These are phyloP conservation scores for Paracamarosporium sp. DNA, from an alignment of 2,329 filamentous ascomycete genomes.

Conservation along the genomic window DNA sequence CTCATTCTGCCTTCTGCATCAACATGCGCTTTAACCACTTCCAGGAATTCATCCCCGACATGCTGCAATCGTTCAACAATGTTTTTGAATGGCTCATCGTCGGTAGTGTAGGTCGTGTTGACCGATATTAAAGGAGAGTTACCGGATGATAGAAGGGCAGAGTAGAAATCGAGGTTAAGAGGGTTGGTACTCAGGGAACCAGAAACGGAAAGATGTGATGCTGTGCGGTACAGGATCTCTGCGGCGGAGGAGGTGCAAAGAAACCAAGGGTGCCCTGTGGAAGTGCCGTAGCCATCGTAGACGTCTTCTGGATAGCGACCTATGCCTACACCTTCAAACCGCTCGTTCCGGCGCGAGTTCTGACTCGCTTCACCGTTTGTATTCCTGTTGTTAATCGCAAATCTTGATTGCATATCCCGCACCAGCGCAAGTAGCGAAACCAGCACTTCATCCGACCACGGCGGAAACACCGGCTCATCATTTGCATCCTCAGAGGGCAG, in stretches of 20 bases:
- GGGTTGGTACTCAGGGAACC: constrained; percentile 40
- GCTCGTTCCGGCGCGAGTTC: constrained; percentile 56
- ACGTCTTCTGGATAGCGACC: constrained; percentile 54
- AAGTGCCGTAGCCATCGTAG: constrained; percentile 47
- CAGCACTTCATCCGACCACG: constrained; percentile 48
- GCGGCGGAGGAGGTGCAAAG: constrained; percentile 52
- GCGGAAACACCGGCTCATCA: constrained; percentile 34
- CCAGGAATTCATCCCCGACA: constrained; percentile 51
- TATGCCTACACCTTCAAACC: constrained; percentile 42
- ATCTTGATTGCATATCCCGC: constrained; percentile 43
- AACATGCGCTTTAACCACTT: constrained; percentile 49
- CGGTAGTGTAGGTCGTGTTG: constrained; percentile 31
- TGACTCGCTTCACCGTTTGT: constrained; percentile 72
- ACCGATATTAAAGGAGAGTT: constrained; percentile 21
- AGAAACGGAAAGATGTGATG: constrained; percentile 34
- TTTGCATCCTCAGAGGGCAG: constrained; percentile 23
- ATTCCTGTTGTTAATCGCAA: constrained; percentile 79
- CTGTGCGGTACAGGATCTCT: constrained; percentile 48
- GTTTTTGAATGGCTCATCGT: constrained; percentile 36
- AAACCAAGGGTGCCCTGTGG: constrained; percentile 52
- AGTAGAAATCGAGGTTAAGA: constrained; percentile 45
- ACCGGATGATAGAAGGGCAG: constrained; percentile 37
- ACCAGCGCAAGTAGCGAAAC: constrained; percentile 42
- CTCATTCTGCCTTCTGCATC: constrained; percentile 48
- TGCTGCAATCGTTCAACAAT: constrained; percentile 39